A percentile compares a stretch with the other conserved stretches of the same genome.
These are phyloP conservation scores for Tremellales sp. DNA, from an alignment of 1,284 basidiomycete species.

Conservation along the genomic window DNA sequence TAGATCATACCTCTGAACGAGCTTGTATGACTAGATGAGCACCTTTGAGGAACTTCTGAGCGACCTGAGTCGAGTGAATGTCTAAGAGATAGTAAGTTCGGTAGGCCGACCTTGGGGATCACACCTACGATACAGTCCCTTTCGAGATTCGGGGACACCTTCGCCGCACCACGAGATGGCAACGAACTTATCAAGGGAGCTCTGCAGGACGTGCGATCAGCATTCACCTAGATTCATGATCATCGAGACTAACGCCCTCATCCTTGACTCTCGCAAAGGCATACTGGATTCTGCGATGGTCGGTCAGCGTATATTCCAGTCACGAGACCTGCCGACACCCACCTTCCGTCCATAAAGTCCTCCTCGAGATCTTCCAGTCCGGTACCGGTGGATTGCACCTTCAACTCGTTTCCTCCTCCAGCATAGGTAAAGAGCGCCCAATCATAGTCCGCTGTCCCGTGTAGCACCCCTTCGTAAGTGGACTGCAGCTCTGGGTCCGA, in stretches of 20 bases:
- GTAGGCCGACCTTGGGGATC: not conserved
- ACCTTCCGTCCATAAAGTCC: conserved; percentile 91
- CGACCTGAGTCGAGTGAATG: conserved; percentile 77
- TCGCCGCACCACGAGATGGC: conserved; percentile 92
- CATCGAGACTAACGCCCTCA: conserved; percentile 61
- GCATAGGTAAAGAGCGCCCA: conserved; percentile 81
- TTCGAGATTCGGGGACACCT: conserved; percentile 86
- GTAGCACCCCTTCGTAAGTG: conserved; percentile 76
- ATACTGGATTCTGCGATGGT: conserved; percentile 73
- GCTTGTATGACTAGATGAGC: conserved; percentile 89
- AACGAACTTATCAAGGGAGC: conserved; percentile 85
- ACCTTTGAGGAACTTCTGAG: conserved; percentile 69
- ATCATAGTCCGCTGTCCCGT: conserved; percentile 65
- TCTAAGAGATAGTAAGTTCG: conserved; percentile 45
- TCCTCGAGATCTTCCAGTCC: conserved; percentile 89
- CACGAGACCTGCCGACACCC: conserved; percentile 23
- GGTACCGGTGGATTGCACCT: conserved; percentile 77
- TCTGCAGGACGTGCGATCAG: conserved; percentile 51
- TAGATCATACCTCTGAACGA: conserved; percentile 68
- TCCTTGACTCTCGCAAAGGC: conserved; percentile 87
- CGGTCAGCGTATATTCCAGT: not conserved
- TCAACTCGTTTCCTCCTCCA: conserved; percentile 69
- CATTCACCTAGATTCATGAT: not conserved
- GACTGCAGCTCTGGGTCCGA: conserved; percentile 58
- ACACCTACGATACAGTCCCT: conserved; percentile 75